Base-by-base conservation (phyloP, 2,329 filamentous ascomycete genomes). In the Colletotrichum sp. region DNA sequence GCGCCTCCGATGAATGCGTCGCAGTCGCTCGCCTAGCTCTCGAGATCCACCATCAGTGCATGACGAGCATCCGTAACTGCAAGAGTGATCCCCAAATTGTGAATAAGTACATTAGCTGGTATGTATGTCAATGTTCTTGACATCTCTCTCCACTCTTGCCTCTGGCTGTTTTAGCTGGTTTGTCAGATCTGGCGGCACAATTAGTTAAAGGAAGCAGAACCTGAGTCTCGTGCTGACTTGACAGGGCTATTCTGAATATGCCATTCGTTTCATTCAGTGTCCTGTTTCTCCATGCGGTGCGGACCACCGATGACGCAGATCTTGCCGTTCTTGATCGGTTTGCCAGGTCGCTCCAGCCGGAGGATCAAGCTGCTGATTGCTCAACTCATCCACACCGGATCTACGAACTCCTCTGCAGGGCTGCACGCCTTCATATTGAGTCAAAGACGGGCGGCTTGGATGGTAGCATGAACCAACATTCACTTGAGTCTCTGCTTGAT, bases 201-300 rank as follows among this genome's bases (percentile, higher is more conserved):
- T 5, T 8, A 24, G 7, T 22, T 6, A 7, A 8, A 52, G 5
- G 6, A 52, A 8, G 12, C 44, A 52, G n/a, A 24, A 22, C 0
- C n/a, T 3, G 4, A 4, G 22, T 52, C 7, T 59, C 1, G n/a
- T 62, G 57, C 55, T 26, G 18, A 28, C 16, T 4, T 64, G 28
- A 68, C 30, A 86, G 85, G 84, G 80, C 82, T 2, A 79, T 86
- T 5, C 63, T 85, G 2, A 80, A 85, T 22, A 80, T 77, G 2
- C 84, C 85, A 5, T 86, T 86, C 72, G 81, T 84, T 3, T 81
- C 85, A 3, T 86, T 85, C 66, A 85, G 80, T 62, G 83, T 86
- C 6, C 55, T 86, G 1, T 84, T 86, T 65, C 82, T 80, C 1
- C 80, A 80, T 9, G 80, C 79, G 6, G 77, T 85, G 30, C 80